phyloP scores from a whole-genome alignment of 345 rosid species.

The Citrus mangshanensis region DNA sequence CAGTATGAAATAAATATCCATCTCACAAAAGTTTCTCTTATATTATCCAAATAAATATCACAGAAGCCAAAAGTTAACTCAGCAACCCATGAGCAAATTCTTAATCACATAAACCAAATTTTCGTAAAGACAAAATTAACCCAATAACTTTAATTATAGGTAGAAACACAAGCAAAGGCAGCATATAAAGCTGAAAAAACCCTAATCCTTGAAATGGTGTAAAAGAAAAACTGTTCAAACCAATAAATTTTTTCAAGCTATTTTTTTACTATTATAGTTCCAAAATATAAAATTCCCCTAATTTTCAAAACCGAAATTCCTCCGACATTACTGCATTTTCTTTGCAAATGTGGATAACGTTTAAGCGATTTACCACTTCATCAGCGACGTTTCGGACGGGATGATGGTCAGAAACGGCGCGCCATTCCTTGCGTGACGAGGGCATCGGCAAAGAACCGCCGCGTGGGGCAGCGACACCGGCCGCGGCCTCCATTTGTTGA shows the following conservation, averaged over 20 bases:
- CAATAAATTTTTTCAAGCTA: neutral
- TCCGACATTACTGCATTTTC: neutral
- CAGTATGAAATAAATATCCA: neutral
- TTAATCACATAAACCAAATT: neutral
- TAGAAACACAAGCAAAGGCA: neutral
- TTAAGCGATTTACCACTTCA: slow-evolving; percentile 39
- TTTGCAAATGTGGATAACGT: neutral
- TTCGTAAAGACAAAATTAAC: neutral
- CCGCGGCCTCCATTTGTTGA: slow-evolving; percentile 66
- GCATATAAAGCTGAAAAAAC: neutral
- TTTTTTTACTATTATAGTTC: neutral
- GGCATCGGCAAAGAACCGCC: slow-evolving; percentile 66
- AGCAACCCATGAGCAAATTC: neutral
- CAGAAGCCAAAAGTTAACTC: neutral
- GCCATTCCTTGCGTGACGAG: slow-evolving; percentile 85
- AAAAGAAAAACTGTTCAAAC: neutral
- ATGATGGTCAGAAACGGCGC: slow-evolving; percentile 81
- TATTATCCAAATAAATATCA: neutral
- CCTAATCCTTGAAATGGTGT: neutral
- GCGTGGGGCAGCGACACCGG: slow-evolving; percentile 59
- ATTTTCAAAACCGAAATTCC: neutral
- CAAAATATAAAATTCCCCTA: neutral
- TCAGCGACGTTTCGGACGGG: slow-evolving; percentile 49
- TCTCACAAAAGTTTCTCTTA: neutral
- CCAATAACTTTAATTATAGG: neutral